phyloP scores from a whole-genome alignment of 2,329 filamentous ascomycete species.

The Fusarium palustre region DNA sequence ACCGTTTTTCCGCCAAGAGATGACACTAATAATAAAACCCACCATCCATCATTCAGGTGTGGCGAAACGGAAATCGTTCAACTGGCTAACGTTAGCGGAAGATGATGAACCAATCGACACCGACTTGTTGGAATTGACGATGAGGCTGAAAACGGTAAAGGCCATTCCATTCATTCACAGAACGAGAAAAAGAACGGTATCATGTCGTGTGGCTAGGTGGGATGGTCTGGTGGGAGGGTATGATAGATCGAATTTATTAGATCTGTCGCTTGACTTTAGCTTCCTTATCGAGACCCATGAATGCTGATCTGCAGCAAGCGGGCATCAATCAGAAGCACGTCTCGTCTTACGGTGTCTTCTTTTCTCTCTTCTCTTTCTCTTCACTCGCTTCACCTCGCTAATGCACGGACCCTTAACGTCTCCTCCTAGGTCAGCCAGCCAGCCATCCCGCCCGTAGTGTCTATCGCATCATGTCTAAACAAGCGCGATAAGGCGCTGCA shows the following conservation, averaged over 20 bases:
- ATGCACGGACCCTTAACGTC: slow-evolving; percentile 2
- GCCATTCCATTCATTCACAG: neutral
- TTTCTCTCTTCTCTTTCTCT: neutral
- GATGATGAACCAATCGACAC: slow-evolving; percentile 8
- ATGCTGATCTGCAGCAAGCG: slow-evolving; percentile 1
- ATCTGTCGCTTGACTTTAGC: slow-evolving; percentile 14
- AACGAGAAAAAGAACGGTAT: neutral
- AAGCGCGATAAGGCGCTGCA: slow-evolving; percentile 9
- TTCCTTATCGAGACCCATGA: slow-evolving; percentile 4
- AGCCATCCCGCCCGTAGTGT: neutral
- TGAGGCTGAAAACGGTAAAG: slow-evolving; percentile 21
- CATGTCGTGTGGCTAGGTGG: neutral
- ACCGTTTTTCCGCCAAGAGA: slow-evolving; percentile 19
- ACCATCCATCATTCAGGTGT: slow-evolving; percentile 1
- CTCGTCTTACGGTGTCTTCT: neutral
- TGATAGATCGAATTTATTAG: slow-evolving; percentile 11
- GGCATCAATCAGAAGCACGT: neutral
- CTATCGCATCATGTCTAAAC: neutral
- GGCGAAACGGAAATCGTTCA: slow-evolving; percentile 24
- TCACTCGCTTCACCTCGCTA: neutral
- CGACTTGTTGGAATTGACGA: neutral
- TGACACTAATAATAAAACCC: neutral
- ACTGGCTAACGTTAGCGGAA: slow-evolving; percentile 13
- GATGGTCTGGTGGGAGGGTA: neutral
- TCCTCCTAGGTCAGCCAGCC: neutral